Evolutionary conservation across 2,329 filamentous ascomycete species (phyloP).

Genomic region (Sphaerulina populicola): DNA sequence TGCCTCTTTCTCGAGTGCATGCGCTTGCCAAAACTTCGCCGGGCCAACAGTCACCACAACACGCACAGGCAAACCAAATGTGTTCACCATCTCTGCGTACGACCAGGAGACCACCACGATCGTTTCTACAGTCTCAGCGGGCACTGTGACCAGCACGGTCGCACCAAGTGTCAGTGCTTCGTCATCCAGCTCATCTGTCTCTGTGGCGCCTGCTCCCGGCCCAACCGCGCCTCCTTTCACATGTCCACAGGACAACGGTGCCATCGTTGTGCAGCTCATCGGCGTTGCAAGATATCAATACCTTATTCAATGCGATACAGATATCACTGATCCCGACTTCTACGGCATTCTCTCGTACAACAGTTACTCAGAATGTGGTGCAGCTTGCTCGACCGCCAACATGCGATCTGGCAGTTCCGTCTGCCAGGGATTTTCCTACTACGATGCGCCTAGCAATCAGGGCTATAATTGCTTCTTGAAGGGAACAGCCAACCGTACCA

Average conservation of each 20-base stretch:
- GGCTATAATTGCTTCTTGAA: constrained; percentile 32
- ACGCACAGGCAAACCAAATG: constrained; percentile 21
- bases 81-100: constrained; percentile 19
- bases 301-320: constrained; percentile 29
- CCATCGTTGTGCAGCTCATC: constrained; percentile 29
- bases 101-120: constrained; percentile 19
- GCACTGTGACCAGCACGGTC: constrained; percentile 21
- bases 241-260: constrained; percentile 30
- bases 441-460: constrained; percentile 17
- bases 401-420: constrained; percentile 24
- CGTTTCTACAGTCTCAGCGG: constrained; percentile 6
- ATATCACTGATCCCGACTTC: constrained; percentile 26
- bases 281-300: constrained; percentile 30
- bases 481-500: constrained; percentile 20
- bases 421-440: constrained; percentile 31
- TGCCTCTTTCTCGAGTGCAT: constrained; percentile 30
- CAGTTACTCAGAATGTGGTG: constrained; percentile 29
- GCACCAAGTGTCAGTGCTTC: constrained; percentile 8
- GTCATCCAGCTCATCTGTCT: constrained; percentile 1
- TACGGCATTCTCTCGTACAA: constrained; percentile 24
- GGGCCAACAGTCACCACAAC: constrained; percentile 25
- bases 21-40: constrained; percentile 25
- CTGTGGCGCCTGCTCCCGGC: constrained; percentile 12
- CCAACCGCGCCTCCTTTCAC: constrained; percentile 27
- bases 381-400: constrained; percentile 30